Percentiles rank a stretch among this genome's conserved stretches.
phyloP scores from a whole-genome alignment of 164 flowering plant species.

The Vitis riparia region DNA sequence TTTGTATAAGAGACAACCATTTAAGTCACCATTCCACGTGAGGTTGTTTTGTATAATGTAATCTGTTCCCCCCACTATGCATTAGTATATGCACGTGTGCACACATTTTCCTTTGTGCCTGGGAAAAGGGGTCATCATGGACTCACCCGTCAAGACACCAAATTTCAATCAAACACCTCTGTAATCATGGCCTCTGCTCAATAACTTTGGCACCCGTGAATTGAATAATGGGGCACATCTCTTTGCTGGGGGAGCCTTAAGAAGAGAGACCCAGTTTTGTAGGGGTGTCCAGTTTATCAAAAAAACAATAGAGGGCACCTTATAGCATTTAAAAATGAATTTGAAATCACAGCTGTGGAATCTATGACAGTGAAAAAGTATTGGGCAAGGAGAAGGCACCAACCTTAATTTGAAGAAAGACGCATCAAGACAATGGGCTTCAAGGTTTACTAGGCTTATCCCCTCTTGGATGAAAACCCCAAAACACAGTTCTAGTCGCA shows the following conservation, averaged over 20 bases:
- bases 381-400: background rate
- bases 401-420: background rate
- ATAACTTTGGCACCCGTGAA: background rate
- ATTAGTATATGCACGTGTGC: slow-evolving; percentile 49
- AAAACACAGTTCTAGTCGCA: too few relatives aligned
- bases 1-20: slow-evolving; percentile 46
- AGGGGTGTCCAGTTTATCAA: background rate
- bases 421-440: background rate
- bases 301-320: too few relatives aligned
- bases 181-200: too few relatives aligned
- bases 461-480: too few relatives aligned
- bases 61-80: slow-evolving; percentile 13
- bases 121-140: slow-evolving; percentile 25
- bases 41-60: slow-evolving; percentile 29
- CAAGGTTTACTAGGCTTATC: background rate
- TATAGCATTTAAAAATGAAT: background rate
- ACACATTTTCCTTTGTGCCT: slow-evolving; percentile 25
- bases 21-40: slow-evolving; percentile 45
- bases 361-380: background rate
- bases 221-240: background rate
- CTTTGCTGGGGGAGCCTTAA: background rate
- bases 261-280: background rate
- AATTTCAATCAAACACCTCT: background rate
- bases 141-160: slow-evolving; percentile 22
- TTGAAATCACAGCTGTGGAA: background rate